phyloP scores from a whole-genome alignment of 192 early-diverging fungal genomes.

The Backusella mclennaniae region DNA sequence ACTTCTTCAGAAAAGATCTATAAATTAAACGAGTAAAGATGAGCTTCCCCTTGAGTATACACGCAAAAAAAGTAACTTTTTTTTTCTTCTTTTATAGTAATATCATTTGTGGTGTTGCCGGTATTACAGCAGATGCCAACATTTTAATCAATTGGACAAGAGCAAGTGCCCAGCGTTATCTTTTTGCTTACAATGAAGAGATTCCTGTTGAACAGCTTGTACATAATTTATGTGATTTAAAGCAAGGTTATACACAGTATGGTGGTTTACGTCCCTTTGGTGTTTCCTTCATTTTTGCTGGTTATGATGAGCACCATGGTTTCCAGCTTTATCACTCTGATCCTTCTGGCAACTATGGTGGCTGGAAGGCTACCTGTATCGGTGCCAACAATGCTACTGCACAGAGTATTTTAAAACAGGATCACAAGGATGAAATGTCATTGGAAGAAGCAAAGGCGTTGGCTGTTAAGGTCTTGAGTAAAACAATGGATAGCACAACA shows the following conservation, averaged over 20 bases:
- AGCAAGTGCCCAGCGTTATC: conserved; percentile 84
- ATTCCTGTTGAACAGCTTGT: conserved; percentile 97
- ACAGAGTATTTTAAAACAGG: conserved; percentile 91
- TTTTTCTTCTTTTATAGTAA: conserved; percentile 48
- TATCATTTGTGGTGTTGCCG: conserved; percentile 93
- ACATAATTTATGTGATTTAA: conserved; percentile 92
- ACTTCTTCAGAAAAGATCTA: conserved; percentile 94
- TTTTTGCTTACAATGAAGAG: conserved; percentile 82
- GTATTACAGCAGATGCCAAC: conserved; percentile 95
- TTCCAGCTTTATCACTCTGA: conserved; percentile 99
- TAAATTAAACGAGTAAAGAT: conserved; percentile 84
- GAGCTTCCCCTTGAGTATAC: background rate
- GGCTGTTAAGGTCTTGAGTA: conserved; percentile 91
- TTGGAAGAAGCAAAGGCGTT: conserved; percentile 89
- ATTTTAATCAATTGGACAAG: conserved; percentile 90
- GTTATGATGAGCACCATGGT: conserved; percentile 85
- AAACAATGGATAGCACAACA: conserved; percentile 95
- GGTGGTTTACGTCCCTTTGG: conserved; percentile 98
- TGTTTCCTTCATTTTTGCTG: conserved; percentile 97
- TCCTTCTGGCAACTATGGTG: conserved; percentile 98
- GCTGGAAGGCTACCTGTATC: conserved; percentile 99
- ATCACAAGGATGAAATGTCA: conserved; percentile 89
- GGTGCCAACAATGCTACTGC: conserved; percentile 93
- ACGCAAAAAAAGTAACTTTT: background rate
- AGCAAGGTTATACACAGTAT: conserved; percentile 99